phyloP scores from a whole-genome alignment of 306 rosid species.

The Geum urbanum region DNA sequence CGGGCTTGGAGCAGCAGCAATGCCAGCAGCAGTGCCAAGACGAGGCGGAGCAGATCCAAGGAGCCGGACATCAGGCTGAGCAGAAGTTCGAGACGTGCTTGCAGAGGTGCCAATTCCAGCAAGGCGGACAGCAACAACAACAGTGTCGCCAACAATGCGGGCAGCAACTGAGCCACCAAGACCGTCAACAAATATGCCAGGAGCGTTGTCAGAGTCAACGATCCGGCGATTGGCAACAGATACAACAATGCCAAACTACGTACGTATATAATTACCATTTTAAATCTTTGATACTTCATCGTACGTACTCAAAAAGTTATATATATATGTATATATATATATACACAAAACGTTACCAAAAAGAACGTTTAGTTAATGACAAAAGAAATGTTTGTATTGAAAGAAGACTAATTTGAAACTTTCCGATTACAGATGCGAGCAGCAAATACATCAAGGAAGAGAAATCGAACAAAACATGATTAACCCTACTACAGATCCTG shows the following conservation, averaged over 20 bases:
- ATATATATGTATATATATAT: too few relatives aligned
- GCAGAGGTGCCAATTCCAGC: not conserved
- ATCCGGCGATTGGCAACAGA: not conserved
- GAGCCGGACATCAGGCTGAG: not conserved
- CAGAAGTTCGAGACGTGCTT: not conserved
- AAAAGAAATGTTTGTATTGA: too few relatives aligned
- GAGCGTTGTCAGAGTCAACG: not conserved
- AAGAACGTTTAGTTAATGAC: too few relatives aligned
- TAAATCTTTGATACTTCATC: too few relatives aligned
- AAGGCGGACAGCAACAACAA: not conserved
- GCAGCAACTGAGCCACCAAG: not conserved
- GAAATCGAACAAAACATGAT: not conserved
- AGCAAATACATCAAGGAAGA: not conserved
- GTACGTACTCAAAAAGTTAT: too few relatives aligned
- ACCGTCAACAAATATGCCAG: constrained; percentile 3
- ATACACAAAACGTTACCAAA: too few relatives aligned
- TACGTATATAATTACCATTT: not conserved
- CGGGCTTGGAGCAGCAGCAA: not conserved
- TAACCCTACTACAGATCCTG: not conserved
- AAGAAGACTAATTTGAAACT: too few relatives aligned
- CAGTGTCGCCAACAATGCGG: constrained; percentile 4
- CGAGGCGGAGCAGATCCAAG: not conserved
- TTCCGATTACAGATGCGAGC: constrained; percentile 2
- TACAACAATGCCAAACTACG: constrained; percentile 7
- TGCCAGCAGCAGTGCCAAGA: not conserved